Conservation (phyloP, 83 land plant genomes). For the Larix sibirica region DNA sequence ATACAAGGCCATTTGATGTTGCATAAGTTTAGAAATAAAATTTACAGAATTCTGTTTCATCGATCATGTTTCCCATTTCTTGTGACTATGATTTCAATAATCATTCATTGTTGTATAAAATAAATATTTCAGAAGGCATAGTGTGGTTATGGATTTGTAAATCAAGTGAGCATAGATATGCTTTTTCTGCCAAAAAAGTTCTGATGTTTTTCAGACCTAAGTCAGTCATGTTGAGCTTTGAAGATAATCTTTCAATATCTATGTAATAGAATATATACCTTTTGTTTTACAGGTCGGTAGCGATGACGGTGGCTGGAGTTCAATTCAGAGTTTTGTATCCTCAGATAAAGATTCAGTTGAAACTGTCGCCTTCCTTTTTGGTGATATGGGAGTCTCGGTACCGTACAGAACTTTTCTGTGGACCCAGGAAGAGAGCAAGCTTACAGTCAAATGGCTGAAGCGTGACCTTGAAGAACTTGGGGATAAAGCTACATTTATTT, state of each 20-base stretch:
- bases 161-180: background rate
- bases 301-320: constrained; percentile 76
- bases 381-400: constrained; percentile 87
- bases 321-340: constrained; percentile 63
- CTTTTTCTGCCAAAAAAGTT: background rate
- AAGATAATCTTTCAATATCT: background rate
- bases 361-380: constrained; percentile 81
- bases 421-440: constrained; percentile 72
- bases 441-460: constrained; percentile 78
- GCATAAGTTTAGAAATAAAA: too few relatives aligned
- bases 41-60: too few relatives aligned
- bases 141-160: background rate
- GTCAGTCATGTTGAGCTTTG: background rate
- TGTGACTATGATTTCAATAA: too few relatives aligned
- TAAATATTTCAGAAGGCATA: background rate
- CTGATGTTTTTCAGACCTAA: background rate
- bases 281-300: constrained; percentile 74
- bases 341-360: constrained; percentile 48
- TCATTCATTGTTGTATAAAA: too few relatives aligned
- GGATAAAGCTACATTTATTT: constrained; percentile 71
- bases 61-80: too few relatives aligned
- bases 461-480: constrained; percentile 81
- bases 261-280: background rate
- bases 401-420: constrained; percentile 75
- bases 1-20: too few relatives aligned